Conservation (phyloP, 2,329 filamentous ascomycete species). For the Colletotrichum sp. region DNA sequence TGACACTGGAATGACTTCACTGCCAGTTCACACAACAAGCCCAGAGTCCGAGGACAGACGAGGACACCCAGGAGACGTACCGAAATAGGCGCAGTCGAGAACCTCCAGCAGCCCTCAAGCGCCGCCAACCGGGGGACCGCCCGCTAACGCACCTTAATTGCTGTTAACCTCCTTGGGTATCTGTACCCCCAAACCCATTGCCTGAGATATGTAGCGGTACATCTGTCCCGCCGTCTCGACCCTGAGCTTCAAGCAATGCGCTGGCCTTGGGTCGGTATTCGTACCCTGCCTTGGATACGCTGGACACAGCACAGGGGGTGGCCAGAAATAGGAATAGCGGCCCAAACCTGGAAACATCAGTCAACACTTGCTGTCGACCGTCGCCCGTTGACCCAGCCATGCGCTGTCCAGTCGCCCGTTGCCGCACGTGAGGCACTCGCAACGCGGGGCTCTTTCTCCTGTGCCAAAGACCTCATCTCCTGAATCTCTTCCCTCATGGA, state of each 20-base stretch:
- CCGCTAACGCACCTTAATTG: conserved; percentile 4
- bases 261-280: not conserved
- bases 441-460: conserved; percentile 5
- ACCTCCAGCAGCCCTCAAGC: not conserved
- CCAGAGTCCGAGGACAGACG: not conserved
- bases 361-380: not conserved
- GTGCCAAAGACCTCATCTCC: not conserved
- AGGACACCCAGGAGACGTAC: not conserved
- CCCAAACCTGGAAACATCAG: conserved; percentile 9
- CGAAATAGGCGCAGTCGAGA: not conserved
- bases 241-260: not conserved
- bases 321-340: conserved; percentile 10
- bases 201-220: not conserved
- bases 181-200: not conserved
- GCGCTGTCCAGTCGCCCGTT: not conserved
- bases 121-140: not conserved
- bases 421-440: conserved; percentile 12
- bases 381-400: not conserved
- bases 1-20: conserved; percentile 3
- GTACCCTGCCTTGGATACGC: too few relatives aligned
- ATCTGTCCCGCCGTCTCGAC: not conserved
- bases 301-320: not conserved
- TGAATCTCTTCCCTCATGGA: not conserved
- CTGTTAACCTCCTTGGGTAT: not conserved
- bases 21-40: not conserved